These are phyloP conservation scores for Malassezia furfur DNA, from an alignment of 1,284 basidiomycete genomes.

Conservation along the genomic window DNA sequence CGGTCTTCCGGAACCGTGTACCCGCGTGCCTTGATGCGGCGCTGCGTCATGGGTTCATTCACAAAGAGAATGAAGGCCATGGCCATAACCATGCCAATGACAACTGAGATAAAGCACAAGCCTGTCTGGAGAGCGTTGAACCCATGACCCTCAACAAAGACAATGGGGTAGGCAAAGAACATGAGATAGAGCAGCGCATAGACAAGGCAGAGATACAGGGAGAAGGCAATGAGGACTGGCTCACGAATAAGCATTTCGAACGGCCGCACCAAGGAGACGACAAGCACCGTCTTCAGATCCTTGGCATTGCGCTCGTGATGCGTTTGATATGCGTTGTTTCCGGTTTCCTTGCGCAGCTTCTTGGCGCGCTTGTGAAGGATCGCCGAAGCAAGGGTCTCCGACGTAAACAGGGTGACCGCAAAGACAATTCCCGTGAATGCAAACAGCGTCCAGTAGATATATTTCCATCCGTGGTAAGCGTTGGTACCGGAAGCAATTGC, in stretches of 20 bases:
- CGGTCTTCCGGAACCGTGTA: slow-evolving; percentile 37
- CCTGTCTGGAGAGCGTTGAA: slow-evolving; percentile 37
- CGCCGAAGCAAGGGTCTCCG: slow-evolving; percentile 61
- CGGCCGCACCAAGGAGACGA: slow-evolving; percentile 49
- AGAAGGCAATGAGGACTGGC: slow-evolving; percentile 65
- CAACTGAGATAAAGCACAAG: slow-evolving; percentile 44
- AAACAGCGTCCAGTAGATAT: slow-evolving; percentile 66
- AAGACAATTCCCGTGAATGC: slow-evolving; percentile 57
- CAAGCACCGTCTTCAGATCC: slow-evolving; percentile 55
- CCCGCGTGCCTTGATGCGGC: slow-evolving; percentile 53
- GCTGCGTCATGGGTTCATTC: slow-evolving; percentile 25
- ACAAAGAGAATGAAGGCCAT: slow-evolving; percentile 25
- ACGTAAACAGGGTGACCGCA: slow-evolving; percentile 57
- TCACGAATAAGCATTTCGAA: slow-evolving; percentile 56
- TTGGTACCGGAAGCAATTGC: slow-evolving; percentile 51
- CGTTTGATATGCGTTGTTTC: slow-evolving; percentile 56
- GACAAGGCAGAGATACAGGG: slow-evolving; percentile 67
- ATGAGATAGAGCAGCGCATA: slow-evolving; percentile 51
- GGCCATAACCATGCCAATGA: slow-evolving; percentile 33
- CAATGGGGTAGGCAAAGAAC: slow-evolving; percentile 46
- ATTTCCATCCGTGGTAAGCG: slow-evolving; percentile 53
- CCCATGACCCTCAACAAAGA: slow-evolving; percentile 36
- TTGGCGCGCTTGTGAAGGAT: slow-evolving; percentile 55
- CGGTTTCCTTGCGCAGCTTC: slow-evolving; percentile 56
- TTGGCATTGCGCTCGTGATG: slow-evolving; percentile 14